Evolutionary conservation across 345 rosid species (phyloP).

Genomic region (Gossypium rotundifolium): DNA sequence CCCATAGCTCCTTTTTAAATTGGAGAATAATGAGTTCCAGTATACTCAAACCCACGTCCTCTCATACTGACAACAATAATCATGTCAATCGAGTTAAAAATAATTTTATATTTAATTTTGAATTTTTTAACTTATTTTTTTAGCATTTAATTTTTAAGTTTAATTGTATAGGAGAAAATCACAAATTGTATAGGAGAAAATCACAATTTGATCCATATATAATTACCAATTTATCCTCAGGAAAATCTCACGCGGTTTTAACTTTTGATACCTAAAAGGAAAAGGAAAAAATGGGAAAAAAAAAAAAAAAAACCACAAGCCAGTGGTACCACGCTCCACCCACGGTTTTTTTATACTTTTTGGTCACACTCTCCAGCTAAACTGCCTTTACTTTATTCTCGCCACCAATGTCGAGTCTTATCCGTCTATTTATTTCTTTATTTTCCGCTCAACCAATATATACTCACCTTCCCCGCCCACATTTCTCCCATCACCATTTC

Average conservation of each 20-base stretch:
- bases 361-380: neutral
- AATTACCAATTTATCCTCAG: neutral
- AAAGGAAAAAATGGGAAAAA: rapidly evolving
- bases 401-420: neutral
- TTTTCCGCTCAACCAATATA: neutral
- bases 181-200: too few species aligned
- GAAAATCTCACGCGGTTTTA: slow-evolving; percentile 12
- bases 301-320: neutral
- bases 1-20: rapidly evolving
- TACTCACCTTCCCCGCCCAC: neutral
- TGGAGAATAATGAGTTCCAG: rapidly evolving
- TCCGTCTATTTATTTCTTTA: neutral
- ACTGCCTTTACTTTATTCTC: neutral
- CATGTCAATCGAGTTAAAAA: too few species aligned
- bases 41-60: rapidly evolving
- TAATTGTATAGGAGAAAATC: too few species aligned
- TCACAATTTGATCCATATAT: too few species aligned
- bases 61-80: too few species aligned
- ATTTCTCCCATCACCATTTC: neutral
- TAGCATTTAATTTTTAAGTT: neutral
- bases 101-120: too few species aligned
- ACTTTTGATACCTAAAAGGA: neutral
- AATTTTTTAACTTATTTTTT: neutral
- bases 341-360: slow-evolving; percentile 23
- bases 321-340: slow-evolving; percentile 22